Percentiles rank a stretch among this genome's conserved stretches.
Evolutionary conservation across 805 yeast genomes (phyloP).

Genomic region (Wickerhamomyces sydowiorum): DNA sequence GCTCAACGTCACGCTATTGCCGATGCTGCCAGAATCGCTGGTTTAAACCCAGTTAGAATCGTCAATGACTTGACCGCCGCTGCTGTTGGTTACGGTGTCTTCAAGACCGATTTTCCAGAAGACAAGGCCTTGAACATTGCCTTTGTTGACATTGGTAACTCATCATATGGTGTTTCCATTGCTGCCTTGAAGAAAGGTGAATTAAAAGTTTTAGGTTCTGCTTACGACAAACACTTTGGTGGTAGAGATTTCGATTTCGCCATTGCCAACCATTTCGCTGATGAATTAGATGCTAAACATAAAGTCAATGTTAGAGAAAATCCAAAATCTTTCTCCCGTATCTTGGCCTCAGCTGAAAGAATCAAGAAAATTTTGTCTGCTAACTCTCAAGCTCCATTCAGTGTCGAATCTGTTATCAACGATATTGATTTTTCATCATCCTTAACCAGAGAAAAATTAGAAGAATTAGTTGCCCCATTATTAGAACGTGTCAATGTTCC

Average conservation of each 20-base stretch:
- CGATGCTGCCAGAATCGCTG: conserved; percentile 94
- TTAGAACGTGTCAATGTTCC: conserved; percentile 73
- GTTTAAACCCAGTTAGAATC: conserved; percentile 95
- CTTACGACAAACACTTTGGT: conserved; percentile 94
- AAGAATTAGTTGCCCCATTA: conserved; percentile 80
- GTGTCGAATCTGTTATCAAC: conserved; percentile 93
- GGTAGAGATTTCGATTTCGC: conserved; percentile 96
- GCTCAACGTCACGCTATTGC: conserved; percentile 93
- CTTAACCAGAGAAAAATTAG: conserved; percentile 86
- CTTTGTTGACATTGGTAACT: conserved; percentile 95
- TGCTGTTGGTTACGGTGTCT: conserved; percentile 98
- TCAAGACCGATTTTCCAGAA: conserved; percentile 95
- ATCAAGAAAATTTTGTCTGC: conserved; percentile 96
- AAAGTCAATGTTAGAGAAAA: conserved; percentile 88
- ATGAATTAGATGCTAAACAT: conserved; percentile 85
- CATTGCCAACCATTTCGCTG: conserved; percentile 91
- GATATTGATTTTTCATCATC: conserved; percentile 93
- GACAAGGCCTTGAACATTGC: conserved; percentile 88
- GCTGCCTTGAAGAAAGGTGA: conserved; percentile 95
- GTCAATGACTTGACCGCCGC: conserved; percentile 98
- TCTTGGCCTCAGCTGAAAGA: conserved; percentile 85
- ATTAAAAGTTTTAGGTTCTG: conserved; percentile 86
- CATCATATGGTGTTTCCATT: conserved; percentile 85
- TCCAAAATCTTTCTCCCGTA: conserved; percentile 94
- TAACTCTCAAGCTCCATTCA: conserved; percentile 89